phyloP scores from a whole-genome alignment of 2,329 filamentous ascomycete species.

The Nannizzia gypsea region DNA sequence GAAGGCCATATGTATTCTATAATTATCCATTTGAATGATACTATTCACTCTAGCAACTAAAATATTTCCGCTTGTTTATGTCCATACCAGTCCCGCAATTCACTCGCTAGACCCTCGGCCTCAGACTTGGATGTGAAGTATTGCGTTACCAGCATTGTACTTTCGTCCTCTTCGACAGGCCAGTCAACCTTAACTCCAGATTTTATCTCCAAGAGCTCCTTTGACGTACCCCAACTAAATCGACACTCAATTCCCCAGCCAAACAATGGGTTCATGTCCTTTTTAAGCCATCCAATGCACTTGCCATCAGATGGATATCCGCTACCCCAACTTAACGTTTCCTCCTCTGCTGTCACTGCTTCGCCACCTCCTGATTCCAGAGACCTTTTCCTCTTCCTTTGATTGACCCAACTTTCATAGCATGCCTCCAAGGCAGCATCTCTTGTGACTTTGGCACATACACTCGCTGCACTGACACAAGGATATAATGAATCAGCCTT shows the following conservation, averaged over 20 bases:
- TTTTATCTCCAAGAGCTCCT: slow-evolving; percentile 80
- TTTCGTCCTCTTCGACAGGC: slow-evolving; percentile 61
- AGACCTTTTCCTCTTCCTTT: slow-evolving; percentile 19
- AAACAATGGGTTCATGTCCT: slow-evolving; percentile 84
- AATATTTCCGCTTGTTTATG: slow-evolving; percentile 57
- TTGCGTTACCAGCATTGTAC: slow-evolving; percentile 56
- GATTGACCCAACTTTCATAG: slow-evolving; percentile 45
- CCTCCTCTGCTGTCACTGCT: slow-evolving; percentile 17
- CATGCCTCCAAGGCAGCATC: slow-evolving; percentile 78
- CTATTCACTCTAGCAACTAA: slow-evolving; percentile 30
- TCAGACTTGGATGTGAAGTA: slow-evolving; percentile 48
- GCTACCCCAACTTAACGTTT: slow-evolving; percentile 60
- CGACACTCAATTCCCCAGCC: slow-evolving; percentile 89
- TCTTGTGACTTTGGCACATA: slow-evolving; percentile 90
- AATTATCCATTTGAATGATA: not conserved
- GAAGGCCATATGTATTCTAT: not conserved
- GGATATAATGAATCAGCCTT: slow-evolving; percentile 92
- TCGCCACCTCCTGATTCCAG: slow-evolving; percentile 17
- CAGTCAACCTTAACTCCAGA: slow-evolving; percentile 65
- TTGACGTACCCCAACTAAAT: slow-evolving; percentile 92
- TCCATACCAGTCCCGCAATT: slow-evolving; percentile 75
- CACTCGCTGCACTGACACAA: slow-evolving; percentile 82
- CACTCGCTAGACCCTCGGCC: slow-evolving; percentile 47
- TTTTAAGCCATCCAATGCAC: slow-evolving; percentile 68
- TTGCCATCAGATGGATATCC: slow-evolving; percentile 84